phyloP scores from a whole-genome alignment of 495 filamentous ascomycete genomes.

The Neurospora pannonica region DNA sequence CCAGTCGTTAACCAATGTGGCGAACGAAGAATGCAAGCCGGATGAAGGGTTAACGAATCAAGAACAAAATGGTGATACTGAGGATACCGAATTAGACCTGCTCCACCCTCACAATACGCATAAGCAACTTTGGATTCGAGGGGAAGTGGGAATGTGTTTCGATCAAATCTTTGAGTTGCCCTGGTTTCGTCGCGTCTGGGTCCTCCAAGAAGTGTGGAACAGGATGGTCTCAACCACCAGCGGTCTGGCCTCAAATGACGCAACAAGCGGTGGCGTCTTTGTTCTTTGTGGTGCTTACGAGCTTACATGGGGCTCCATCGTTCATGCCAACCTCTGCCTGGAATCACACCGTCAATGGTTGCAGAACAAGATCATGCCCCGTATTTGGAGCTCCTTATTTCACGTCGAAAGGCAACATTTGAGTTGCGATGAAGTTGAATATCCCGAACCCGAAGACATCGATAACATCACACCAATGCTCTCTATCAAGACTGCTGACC shows the following conservation, averaged over 20 bases:
- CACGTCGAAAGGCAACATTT: background rate
- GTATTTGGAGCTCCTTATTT: background rate
- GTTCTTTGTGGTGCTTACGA: background rate
- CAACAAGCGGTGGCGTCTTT: background rate
- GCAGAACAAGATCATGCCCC: background rate
- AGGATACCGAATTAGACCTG: background rate
- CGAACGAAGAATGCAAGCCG: background rate
- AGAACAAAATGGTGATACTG: background rate
- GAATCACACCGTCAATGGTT: background rate
- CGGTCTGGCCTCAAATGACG: background rate
- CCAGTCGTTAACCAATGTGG: background rate
- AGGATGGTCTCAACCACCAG: background rate
- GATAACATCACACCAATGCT: background rate
- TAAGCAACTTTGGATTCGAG: background rate
- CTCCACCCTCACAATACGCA: background rate
- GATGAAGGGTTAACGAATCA: background rate
- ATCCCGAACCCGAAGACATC: background rate
- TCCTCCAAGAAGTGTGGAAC: slow-evolving; percentile 1
- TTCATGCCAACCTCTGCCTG: background rate
- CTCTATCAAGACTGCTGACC: background rate
- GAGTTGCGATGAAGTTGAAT: background rate
- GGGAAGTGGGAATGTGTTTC: background rate
- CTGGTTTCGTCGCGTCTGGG: slow-evolving; percentile 7
- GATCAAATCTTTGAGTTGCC: background rate
- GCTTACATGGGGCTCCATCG: background rate